Percentiles rank a stretch among this genome's conserved stretches.
phyloP scores from a whole-genome alignment of 2,329 filamentous ascomycete genomes.

The Calonectria crousiana region DNA sequence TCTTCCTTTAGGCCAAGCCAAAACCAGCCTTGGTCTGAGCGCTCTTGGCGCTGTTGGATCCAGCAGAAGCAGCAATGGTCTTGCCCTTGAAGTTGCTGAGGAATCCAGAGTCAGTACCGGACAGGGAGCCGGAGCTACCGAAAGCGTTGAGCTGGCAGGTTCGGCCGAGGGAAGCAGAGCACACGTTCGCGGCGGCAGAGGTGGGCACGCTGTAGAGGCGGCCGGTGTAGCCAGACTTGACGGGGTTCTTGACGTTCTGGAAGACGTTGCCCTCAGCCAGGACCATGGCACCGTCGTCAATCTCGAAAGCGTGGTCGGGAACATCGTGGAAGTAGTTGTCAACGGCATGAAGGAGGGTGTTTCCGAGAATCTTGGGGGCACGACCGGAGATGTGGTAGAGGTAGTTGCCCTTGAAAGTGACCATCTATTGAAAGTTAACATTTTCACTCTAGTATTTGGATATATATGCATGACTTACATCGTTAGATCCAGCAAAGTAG shows the following conservation, averaged over 20 bases:
- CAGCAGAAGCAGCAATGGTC: conserved; percentile 59
- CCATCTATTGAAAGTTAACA: conserved; percentile 26
- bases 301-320: conserved; percentile 67
- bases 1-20: conserved; percentile 40
- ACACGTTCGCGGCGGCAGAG: conserved; percentile 51
- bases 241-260: conserved; percentile 60
- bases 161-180: conserved; percentile 58
- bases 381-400: conserved; percentile 68
- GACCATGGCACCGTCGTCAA: conserved; percentile 54
- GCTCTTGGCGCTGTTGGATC: conserved; percentile 48
- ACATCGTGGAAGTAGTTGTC: conserved; percentile 71
- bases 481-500: conserved; percentile 65
- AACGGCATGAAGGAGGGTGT: conserved; percentile 66
- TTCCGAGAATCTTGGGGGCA: conserved; percentile 66
- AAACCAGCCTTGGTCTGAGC: conserved; percentile 57
- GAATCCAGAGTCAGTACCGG: conserved; percentile 57
- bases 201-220: conserved; percentile 45
- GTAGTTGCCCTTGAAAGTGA: conserved; percentile 70
- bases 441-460: neutral
- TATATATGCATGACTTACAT: conserved; percentile 47
- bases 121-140: conserved; percentile 51
- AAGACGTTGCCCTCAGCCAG: conserved; percentile 69
- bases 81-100: conserved; percentile 62
- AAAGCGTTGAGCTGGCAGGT: conserved; percentile 63
- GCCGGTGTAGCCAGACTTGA: conserved; percentile 48